Evolutionary conservation across 306 rosid genomes (phyloP).

Genomic region (Chamaecrista fasciculata): DNA sequence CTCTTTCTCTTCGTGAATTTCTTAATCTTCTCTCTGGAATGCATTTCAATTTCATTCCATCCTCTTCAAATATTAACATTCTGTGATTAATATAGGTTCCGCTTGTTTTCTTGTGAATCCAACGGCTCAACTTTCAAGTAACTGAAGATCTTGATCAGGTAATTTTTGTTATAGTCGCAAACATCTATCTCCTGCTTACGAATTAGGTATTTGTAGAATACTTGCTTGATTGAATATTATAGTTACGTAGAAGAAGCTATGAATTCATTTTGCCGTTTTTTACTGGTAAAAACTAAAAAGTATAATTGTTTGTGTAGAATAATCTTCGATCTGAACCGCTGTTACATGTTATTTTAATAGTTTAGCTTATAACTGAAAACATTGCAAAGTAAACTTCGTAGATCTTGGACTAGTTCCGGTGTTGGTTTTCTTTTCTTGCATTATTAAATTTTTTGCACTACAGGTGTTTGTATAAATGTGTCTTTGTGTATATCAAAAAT

Average conservation of each 20-base stretch:
- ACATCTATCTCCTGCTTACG: background rate
- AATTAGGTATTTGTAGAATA: background rate
- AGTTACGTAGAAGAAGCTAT: background rate
- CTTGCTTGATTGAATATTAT: background rate
- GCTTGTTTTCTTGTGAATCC: background rate
- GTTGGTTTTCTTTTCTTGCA: background rate
- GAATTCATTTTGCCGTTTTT: background rate
- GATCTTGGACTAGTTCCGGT: background rate
- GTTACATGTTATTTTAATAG: background rate
- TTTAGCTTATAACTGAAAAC: background rate
- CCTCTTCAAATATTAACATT: background rate
- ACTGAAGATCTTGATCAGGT: background rate
- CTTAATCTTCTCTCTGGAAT: background rate
- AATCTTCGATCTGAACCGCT: background rate
- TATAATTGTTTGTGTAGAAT: background rate
- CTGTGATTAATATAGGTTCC: background rate
- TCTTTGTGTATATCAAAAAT: background rate
- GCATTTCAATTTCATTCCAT: background rate
- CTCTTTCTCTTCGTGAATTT: background rate
- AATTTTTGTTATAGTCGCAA: background rate
- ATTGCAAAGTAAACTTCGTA: background rate
- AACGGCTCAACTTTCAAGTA: background rate
- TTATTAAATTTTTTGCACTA: background rate
- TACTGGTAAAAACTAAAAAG: background rate
- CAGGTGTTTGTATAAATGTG: background rate